phyloP scores from a whole-genome alignment of 1,284 basidiomycete genomes.

The Leccinum solheimii region DNA sequence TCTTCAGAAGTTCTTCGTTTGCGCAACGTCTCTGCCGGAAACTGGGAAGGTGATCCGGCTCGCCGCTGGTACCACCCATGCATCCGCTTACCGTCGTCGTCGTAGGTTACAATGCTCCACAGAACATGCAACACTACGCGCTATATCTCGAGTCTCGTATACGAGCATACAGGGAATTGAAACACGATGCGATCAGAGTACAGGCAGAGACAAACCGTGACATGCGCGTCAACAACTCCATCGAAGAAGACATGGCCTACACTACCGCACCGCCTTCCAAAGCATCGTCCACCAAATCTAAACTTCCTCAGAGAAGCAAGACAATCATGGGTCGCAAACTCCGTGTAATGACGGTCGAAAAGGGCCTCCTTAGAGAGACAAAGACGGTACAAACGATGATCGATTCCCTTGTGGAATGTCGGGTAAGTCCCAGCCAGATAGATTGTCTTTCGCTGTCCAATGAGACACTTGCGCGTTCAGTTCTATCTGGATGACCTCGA shows the following conservation, averaged over 20 bases:
- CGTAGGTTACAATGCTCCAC: slow-evolving; percentile 79
- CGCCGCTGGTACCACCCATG: not conserved
- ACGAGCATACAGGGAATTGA: slow-evolving; percentile 85
- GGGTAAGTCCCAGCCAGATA: slow-evolving; percentile 48
- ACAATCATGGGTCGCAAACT: slow-evolving; percentile 83
- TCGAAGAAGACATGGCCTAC: slow-evolving; percentile 54
- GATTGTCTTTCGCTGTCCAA: not conserved
- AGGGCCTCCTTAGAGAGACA: slow-evolving; percentile 91
- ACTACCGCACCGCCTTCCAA: slow-evolving; percentile 30
- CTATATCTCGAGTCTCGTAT: slow-evolving; percentile 89
- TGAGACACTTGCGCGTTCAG: slow-evolving; percentile 39
- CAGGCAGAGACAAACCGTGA: slow-evolving; percentile 89
- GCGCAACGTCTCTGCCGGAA: slow-evolving; percentile 72
- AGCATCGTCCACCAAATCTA: slow-evolving; percentile 30
- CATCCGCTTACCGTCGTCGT: slow-evolving; percentile 7
- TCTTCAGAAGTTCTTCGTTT: slow-evolving; percentile 78
- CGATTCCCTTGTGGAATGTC: slow-evolving; percentile 83
- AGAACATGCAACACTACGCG: slow-evolving; percentile 87
- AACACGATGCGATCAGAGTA: slow-evolving; percentile 90
- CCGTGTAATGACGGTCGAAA: slow-evolving; percentile 92
- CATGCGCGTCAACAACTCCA: slow-evolving; percentile 60
- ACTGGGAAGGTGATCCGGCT: slow-evolving; percentile 70
- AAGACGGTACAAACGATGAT: slow-evolving; percentile 89
- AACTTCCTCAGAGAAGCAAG: slow-evolving; percentile 59
- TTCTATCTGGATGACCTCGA: slow-evolving; percentile 94